Conservation (phyloP, 495 filamentous ascomycete genomes). For the Rostrohypoxylon terebratum region DNA sequence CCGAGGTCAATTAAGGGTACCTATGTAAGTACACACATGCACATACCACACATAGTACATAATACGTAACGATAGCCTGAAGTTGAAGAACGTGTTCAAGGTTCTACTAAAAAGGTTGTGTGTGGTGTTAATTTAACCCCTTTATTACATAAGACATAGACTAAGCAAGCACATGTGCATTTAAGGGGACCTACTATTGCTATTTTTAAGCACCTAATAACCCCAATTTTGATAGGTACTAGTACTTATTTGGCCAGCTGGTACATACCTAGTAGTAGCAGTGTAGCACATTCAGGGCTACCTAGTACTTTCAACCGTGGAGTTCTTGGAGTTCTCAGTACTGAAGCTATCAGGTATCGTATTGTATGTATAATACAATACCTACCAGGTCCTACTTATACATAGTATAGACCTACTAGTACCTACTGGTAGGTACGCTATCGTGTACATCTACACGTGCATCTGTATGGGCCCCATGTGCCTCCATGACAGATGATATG, state of each 20-base stretch:
- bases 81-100: background rate
- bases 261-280: background rate
- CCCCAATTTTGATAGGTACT: background rate
- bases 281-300: background rate
- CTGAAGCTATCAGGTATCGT: no score
- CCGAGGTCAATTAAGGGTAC: no score
- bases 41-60: background rate
- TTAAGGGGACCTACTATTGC: background rate
- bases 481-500: no score
- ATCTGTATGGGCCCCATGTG: no score
- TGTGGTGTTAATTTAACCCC: constrained; percentile 3
- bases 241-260: background rate
- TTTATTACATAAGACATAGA: constrained; percentile 21
- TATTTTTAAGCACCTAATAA: constrained; percentile 24
- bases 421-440: no score
- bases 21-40: background rate
- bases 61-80: background rate
- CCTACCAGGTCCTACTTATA: no score
- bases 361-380: no score
- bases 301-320: background rate
- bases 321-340: no score
- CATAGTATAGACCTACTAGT: no score
- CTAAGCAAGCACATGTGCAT: background rate
- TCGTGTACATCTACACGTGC: no score
- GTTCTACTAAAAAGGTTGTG: no score